These are phyloP conservation scores for Melastoma candidum DNA, from an alignment of 441 rosid species.

Conservation along the genomic window DNA sequence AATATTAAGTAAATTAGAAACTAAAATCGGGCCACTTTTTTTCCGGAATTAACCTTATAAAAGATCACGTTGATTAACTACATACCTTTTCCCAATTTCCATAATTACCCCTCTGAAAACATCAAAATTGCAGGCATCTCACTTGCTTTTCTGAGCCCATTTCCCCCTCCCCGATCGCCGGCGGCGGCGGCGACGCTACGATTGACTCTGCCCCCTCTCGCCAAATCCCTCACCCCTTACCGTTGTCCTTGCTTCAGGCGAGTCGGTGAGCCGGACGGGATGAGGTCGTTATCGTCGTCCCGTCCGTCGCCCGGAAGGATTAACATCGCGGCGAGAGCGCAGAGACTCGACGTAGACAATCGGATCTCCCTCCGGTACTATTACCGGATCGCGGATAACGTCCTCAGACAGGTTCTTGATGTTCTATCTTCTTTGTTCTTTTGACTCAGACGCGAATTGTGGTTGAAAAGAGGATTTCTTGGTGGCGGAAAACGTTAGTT, in stretches of 20 bases:
- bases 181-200: constrained; percentile 9
- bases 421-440: neutral
- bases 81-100: constrained; percentile 11
- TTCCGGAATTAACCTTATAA: no score
- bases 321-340: constrained; percentile 63
- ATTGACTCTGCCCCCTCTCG: no score
- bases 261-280: constrained; percentile 30
- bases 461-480: neutral
- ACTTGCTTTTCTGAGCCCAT: neutral
- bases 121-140: constrained; percentile 18
- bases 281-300: constrained; percentile 2
- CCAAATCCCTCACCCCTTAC: no score
- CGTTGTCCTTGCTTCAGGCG: no score
- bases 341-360: constrained; percentile 62
- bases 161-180: neutral
- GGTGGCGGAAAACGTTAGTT: no score
- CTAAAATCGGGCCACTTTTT: no score
- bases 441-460: neutral
- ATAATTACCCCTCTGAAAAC: constrained; percentile 20
- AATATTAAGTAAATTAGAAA: no score
- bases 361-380: constrained; percentile 70
- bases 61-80: no score
- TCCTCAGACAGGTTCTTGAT: constrained; percentile 67
- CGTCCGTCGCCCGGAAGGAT: constrained; percentile 35
- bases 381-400: constrained; percentile 75